Evolutionary conservation across 2,329 filamentous ascomycete genomes (phyloP).

Genomic region (Penicillium sp.): DNA sequence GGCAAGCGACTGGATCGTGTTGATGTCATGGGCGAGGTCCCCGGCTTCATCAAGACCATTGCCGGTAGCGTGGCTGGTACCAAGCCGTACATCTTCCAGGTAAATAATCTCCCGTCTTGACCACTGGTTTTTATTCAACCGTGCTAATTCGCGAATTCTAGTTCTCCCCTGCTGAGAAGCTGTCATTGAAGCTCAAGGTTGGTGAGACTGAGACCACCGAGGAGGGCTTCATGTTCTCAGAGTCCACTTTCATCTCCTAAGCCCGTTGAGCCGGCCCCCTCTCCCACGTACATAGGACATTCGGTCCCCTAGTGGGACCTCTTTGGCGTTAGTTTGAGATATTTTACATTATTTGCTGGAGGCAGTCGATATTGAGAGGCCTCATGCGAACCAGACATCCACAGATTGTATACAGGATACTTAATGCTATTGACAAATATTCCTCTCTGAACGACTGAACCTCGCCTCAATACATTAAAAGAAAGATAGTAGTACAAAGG

Average conservation of each 20-base stretch:
- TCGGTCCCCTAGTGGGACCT: conserved; percentile 15
- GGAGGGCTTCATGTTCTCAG: conserved; percentile 76
- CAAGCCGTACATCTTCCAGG: conserved; percentile 97
- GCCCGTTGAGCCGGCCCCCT: conserved; percentile 7
- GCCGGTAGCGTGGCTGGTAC: conserved; percentile 86
- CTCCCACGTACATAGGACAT: conserved; percentile 32
- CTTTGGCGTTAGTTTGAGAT: conserved; percentile 28
- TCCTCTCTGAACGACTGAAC: neutral
- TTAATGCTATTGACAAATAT: conserved; percentile 31
- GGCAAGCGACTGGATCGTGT: conserved; percentile 75
- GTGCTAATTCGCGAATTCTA: conserved; percentile 37
- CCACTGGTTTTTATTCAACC: neutral
- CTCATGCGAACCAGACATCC: conserved; percentile 21
- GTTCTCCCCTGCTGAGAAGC: conserved; percentile 68
- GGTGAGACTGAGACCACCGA: conserved; percentile 78
- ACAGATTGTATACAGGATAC: conserved; percentile 31
- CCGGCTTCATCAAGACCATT: conserved; percentile 92
- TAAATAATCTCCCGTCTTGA: conserved; percentile 35
- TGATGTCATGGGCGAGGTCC: conserved; percentile 96
- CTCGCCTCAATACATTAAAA: neutral
- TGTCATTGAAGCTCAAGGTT: conserved; percentile 79
- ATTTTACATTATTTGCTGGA: conserved; percentile 31
- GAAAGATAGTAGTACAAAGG: neutral
- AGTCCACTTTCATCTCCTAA: conserved; percentile 93
- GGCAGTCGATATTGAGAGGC: conserved; percentile 18